Evolutionary conservation across 2,329 filamentous ascomycete species (phyloP), one percentile per base, ranked within the genome.

Genomic region (Bimuria novae-zelandiae): DNA sequence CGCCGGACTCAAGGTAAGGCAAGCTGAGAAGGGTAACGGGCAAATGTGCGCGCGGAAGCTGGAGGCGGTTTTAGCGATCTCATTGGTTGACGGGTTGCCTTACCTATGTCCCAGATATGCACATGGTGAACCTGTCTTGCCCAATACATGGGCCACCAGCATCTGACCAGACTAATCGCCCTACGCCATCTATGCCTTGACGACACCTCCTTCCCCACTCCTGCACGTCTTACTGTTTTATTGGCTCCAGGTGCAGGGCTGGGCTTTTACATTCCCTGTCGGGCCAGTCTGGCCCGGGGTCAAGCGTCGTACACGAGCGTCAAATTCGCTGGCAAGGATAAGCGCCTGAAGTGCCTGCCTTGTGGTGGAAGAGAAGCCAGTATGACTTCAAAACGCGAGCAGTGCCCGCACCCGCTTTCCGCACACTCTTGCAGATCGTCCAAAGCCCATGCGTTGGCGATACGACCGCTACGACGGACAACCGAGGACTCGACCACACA

Each of bases 281-380:
- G 48, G 57, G 62, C 49, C 60, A 43, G 52, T 59, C 59, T 49
- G 55, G 60, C 37, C 57, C 55, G 56, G 50, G 58, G 17, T 58
- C 48, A 49, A 55, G 42, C 39, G 68, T 69, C 39, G 63, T 69
- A 72, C 70, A 73, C 57, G 56, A 64, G 57, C 55, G 59, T 61
- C 52, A 62, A 64, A 48, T 42, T 56, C 52, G 52, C 52, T 54
- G 51, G 60, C 59, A 52, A 58, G 56, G 50, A 55, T 69, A 63
- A 71, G 71, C 71, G 71, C 71, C 68, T 60, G 61, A 53, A 52
- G 60, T 68, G 56, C 50, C 68, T 62, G 64, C 66, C 61, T 37
- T 61, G 49, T 40, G 41, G 37, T 57, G 57, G 54, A 55, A 54
- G 42, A 39, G 50, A 43, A 30, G 52, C 49, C 46, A 36, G 40